Evolutionary conservation across 306 rosid genomes (phyloP), one percentile per base, ranked within the genome.

Genomic region (Trifolium fragiferum): DNA sequence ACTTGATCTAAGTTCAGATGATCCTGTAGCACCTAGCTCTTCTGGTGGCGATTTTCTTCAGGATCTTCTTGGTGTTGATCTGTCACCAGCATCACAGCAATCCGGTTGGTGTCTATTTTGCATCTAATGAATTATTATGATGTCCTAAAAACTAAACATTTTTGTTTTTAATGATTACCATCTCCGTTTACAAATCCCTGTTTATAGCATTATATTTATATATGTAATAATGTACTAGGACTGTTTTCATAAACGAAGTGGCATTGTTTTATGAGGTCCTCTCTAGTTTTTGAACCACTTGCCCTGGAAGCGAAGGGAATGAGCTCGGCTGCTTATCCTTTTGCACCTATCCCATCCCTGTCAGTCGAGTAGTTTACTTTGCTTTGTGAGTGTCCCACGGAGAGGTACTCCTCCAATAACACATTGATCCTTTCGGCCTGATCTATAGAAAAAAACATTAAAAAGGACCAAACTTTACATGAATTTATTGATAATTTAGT

Each of bases 41-140:
- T 85, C 90, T 65, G 96, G 98, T 76, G 82, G 87, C 33, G 96
- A 87, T 92, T 59, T 92, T 80, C 92, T 92, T 80, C 96, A 90
- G n/a, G 98, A 92, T 86, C 97, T 94, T 82, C 89, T 94, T 75
- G 96, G 96, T 74, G 86, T 83, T 81, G 99, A 92, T 81, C 66
- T 94, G 71, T 59, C 88, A 10, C 72, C 83, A 16, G 80, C 88
- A 72, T 62, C 86, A 30, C 84, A 87, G 64, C 96, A 81, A 82
- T 68, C 87, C 3, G 98, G 98, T 94, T 83, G 76, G 97, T 87
- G 57, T 69, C 68, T 64, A 18, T 25, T 55, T 70, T 53, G 19
- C 38, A 50, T 21, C 43, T 57, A 79, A 68, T 38, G 53, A 37
- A 66, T 70, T 35, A 61, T 53, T 66, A 46, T 11, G 35, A 20